phyloP scores from a whole-genome alignment of 495 filamentous ascomycete species.

The Neurospora pannonica region DNA sequence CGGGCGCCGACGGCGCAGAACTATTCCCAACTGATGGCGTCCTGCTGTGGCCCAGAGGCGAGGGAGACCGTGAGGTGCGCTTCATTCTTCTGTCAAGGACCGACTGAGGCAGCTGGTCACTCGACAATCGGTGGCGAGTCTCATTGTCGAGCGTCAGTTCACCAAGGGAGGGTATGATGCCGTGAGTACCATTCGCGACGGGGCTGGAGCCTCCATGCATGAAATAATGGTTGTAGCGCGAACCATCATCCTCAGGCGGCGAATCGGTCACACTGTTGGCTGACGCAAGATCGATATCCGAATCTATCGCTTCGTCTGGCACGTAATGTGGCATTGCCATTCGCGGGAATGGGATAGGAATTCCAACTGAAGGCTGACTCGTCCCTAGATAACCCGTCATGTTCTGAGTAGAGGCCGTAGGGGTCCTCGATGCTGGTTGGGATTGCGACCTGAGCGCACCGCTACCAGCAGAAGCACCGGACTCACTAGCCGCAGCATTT shows the following conservation, averaged over 20 bases:
- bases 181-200: slow-evolving; percentile 21
- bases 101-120: slow-evolving; percentile 40
- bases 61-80: slow-evolving; percentile 45
- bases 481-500: slow-evolving; percentile 26
- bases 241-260: slow-evolving; percentile 30
- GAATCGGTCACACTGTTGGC: slow-evolving; percentile 24
- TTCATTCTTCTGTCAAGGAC: slow-evolving; percentile 41
- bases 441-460: slow-evolving; percentile 47
- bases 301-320: slow-evolving; percentile 35
- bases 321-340: slow-evolving; percentile 38
- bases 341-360: slow-evolving; percentile 24
- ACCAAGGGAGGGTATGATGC: slow-evolving; percentile 33
- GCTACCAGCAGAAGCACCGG: slow-evolving; percentile 27
- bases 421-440: slow-evolving; percentile 42
- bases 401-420: slow-evolving; percentile 13
- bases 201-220: slow-evolving; percentile 27
- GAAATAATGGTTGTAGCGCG: slow-evolving; percentile 31
- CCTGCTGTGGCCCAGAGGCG: slow-evolving; percentile 39
- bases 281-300: slow-evolving; percentile 26
- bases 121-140: slow-evolving; percentile 35
- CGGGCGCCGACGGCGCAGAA: slow-evolving; percentile 28
- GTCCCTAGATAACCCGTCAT: slow-evolving; percentile 12
- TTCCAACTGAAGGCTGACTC: slow-evolving; percentile 21
- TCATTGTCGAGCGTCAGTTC: slow-evolving; percentile 28
- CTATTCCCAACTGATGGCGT: slow-evolving; percentile 33